Conservation (phyloP, 2,329 filamentous ascomycete species). For the Diaporthe vexans region DNA sequence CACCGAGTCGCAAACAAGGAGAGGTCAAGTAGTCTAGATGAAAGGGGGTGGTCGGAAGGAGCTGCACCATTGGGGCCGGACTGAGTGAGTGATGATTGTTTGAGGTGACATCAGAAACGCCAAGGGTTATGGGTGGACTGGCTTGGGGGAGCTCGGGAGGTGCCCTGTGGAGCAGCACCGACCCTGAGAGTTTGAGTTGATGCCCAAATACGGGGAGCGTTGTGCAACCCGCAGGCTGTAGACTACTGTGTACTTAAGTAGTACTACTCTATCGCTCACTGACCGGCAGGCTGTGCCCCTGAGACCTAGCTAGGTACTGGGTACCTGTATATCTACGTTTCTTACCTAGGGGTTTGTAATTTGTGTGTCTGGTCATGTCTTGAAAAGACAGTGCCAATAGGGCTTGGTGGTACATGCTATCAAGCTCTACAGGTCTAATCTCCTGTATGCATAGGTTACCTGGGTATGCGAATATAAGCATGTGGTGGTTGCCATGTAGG, state of each 20-base stretch:
- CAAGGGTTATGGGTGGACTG: slow-evolving; percentile 17
- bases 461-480: neutral
- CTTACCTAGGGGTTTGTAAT: too few relatives aligned
- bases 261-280: too few relatives aligned
- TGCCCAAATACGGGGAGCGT: neutral
- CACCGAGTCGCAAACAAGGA: neutral
- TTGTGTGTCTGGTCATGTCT: too few relatives aligned
- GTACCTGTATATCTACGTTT: too few relatives aligned
- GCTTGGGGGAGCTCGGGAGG: neutral
- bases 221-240: too few relatives aligned
- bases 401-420: too few relatives aligned
- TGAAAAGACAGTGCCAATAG: too few relatives aligned
- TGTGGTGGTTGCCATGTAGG: neutral
- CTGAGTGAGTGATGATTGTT: slow-evolving; percentile 19
- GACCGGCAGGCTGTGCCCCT: too few relatives aligned
- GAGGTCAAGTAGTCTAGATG: slow-evolving; percentile 3
- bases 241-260: neutral
- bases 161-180: neutral
- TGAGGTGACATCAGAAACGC: slow-evolving; percentile 32
- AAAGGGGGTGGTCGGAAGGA: slow-evolving; percentile 11
- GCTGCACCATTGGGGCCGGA: slow-evolving; percentile 9
- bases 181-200: slow-evolving; percentile 10
- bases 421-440: too few relatives aligned
- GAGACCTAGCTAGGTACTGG: too few relatives aligned
- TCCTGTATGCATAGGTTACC: too few relatives aligned